These are phyloP conservation scores for Blumeriella jaapii DNA, from an alignment of 2,329 filamentous ascomycete genomes.

Conservation along the genomic window DNA sequence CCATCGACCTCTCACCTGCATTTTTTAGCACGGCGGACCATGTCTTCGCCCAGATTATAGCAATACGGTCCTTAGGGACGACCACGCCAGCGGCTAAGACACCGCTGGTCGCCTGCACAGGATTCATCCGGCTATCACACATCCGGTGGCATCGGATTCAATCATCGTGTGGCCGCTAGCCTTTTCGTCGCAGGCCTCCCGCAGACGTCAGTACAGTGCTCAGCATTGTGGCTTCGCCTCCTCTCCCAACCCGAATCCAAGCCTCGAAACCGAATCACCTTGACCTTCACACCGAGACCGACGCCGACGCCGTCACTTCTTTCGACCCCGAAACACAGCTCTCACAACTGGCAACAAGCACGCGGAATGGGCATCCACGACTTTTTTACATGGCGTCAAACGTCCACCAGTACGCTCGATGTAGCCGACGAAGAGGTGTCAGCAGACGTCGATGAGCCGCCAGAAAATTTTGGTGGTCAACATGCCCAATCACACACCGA, in stretches of 20 bases:
- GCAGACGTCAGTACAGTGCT: conserved; percentile 4
- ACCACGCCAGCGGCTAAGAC: conserved; percentile 17
- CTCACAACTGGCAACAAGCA: too few relatives aligned
- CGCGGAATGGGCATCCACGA: conserved; percentile 25
- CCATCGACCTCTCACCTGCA: conserved; percentile 18
- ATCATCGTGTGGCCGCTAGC: conserved; percentile 5
- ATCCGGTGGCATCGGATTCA: conserved; percentile 2
- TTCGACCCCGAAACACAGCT: too few relatives aligned
- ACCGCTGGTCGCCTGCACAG: neutral
- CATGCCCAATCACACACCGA: conserved; percentile 13
- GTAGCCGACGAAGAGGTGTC: conserved; percentile 50
- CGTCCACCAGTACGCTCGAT: conserved; percentile 23
- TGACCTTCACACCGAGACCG: too few relatives aligned
- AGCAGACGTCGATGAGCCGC: conserved; percentile 79
- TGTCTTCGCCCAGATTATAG: conserved; percentile 30
- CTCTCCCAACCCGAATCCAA: too few relatives aligned
- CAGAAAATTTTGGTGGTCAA: conserved; percentile 40
- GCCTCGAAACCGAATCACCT: too few relatives aligned
- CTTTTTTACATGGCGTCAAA: conserved; percentile 35
- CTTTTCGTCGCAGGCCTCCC: conserved; percentile 5
- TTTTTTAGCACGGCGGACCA: conserved; percentile 17
- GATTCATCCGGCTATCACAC: neutral
- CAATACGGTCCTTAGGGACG: conserved; percentile 36
- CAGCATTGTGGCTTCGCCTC: conserved; percentile 4
- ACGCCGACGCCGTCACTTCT: too few relatives aligned